These are phyloP conservation scores for Sphaerosporella brunnea DNA, from an alignment of 495 filamentous ascomycete species.

Conservation along the genomic window DNA sequence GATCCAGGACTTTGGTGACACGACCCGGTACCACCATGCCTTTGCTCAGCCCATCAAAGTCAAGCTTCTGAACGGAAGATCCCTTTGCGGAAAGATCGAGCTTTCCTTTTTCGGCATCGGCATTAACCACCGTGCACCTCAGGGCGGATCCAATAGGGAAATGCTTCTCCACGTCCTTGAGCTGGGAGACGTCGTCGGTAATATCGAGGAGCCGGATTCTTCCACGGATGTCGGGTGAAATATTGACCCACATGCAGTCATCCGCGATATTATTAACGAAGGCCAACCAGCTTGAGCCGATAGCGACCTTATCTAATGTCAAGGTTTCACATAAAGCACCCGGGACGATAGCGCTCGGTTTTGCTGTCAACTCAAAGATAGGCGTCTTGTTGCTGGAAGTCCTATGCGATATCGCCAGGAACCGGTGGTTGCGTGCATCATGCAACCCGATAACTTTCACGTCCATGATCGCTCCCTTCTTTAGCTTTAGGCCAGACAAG, in stretches of 20 bases:
- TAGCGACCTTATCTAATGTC: constrained; percentile 53
- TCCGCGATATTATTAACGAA: constrained; percentile 77
- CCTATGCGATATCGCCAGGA: constrained; percentile 77
- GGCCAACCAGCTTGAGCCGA: constrained; percentile 51
- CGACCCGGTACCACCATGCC: constrained; percentile 67
- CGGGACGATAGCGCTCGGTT: constrained; percentile 40
- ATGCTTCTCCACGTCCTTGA: constrained; percentile 57
- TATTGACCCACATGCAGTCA: constrained; percentile 67
- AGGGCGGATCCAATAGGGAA: constrained; percentile 81
- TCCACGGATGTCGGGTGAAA: constrained; percentile 81
- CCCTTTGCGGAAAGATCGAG: constrained; percentile 67
- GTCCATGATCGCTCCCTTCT: constrained; percentile 45
- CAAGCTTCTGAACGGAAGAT: constrained; percentile 36
- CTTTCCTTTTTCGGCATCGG: constrained; percentile 54
- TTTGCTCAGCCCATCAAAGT: constrained; percentile 47
- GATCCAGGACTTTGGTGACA: constrained; percentile 72
- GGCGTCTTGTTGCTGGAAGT: constrained; percentile 43
- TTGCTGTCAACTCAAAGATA: constrained; percentile 80
- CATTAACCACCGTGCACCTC: constrained; percentile 52
- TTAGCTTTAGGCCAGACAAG: constrained; percentile 56
- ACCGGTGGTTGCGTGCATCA: constrained; percentile 76
- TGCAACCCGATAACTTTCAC: constrained; percentile 75
- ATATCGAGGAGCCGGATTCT: constrained; percentile 64
- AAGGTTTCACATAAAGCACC: constrained; percentile 32
- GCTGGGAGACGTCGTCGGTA: constrained; percentile 60